Base-by-base conservation (phyloP, 202 grass and related monocot species). In the Schoenoplectus triqueter region DNA sequence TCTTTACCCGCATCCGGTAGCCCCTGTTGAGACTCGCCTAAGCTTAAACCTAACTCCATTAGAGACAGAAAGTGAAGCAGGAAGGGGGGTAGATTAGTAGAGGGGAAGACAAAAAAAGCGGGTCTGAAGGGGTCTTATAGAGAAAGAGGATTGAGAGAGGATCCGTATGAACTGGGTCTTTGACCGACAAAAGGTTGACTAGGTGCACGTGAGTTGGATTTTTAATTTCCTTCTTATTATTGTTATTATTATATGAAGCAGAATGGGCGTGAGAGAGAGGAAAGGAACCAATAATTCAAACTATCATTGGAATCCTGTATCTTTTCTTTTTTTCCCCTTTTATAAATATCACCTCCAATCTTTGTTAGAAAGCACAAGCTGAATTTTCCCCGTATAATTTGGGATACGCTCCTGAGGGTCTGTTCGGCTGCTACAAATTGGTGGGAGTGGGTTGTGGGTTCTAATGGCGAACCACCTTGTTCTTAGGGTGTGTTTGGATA, bases 1-100 rank as follows among this genome's bases (percentile, higher is more conserved):
- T 92, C 85, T 76, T 83, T 80, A 20, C 89, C 86, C 20, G 84
- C 88, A 31, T 94, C 89, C 9, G 87, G 70, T 61, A 78, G 60
- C 2, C 54, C 31, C 0, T 7, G 6, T 67, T 88, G 89, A 8
- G 89, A 78, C 15, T 92, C 91, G 10, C 92, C 91, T 54, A 97
- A 66, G 82, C 95, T 95, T 86, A 97, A 73, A 46, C 92, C 92
- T 84, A 97, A 64, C 88, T 97, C 92, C 95, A 97, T 97, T 46
- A 60, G 19, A 69, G 84, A 78, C 56, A 60, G 54, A 65, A 5
- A 47, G 7, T 20, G 7, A 20, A 9, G 39, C 3, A 15, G 5
- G 9, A 78, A 8, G 21, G 46, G 44, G 9, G 51, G 9, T 3
- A 1, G 74, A 49, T 1, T 10, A 21, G 6, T 4, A 69, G 65